A percentile compares a stretch with the other conserved stretches of the same genome.
These are phyloP conservation scores for Lactifluus piperatus DNA, from an alignment of 768 basidiomycete species.

Conservation along the genomic window DNA sequence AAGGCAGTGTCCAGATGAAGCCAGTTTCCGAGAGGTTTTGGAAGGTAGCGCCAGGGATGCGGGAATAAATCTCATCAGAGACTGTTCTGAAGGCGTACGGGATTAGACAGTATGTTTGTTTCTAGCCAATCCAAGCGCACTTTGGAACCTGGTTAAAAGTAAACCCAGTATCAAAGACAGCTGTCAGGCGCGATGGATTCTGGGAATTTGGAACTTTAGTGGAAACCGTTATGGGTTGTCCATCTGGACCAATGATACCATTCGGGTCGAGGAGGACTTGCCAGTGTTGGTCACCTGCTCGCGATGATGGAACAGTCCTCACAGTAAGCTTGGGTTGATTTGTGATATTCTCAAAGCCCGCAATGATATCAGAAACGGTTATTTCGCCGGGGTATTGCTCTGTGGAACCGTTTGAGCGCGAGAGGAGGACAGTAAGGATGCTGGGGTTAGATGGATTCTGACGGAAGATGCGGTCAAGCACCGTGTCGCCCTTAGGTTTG, in stretches of 20 bases:
- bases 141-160: slow-evolving; percentile 53
- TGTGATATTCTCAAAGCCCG: slow-evolving; percentile 40
- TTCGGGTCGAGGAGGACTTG: slow-evolving; percentile 52
- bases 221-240: slow-evolving; percentile 36
- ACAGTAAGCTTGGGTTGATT: slow-evolving; percentile 46
- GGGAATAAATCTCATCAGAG: slow-evolving; percentile 52
- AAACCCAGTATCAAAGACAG: slow-evolving; percentile 64
- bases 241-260: slow-evolving; percentile 55
- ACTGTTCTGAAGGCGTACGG: slow-evolving; percentile 31
- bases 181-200: slow-evolving; percentile 41
- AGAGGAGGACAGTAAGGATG: slow-evolving; percentile 54
- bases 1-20: slow-evolving; percentile 53
- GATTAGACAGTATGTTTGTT: slow-evolving; percentile 13
- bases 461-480: slow-evolving; percentile 57
- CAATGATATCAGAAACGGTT: slow-evolving; percentile 50
- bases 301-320: slow-evolving; percentile 27
- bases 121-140: slow-evolving; percentile 26
- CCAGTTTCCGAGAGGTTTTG: slow-evolving; percentile 33
- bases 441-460: slow-evolving; percentile 51
- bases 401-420: slow-evolving; percentile 46
- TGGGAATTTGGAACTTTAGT: slow-evolving; percentile 37
- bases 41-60: slow-evolving; percentile 45
- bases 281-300: slow-evolving; percentile 49
- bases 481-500: slow-evolving; percentile 37
- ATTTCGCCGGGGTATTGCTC: slow-evolving; percentile 50